Evolutionary conservation across 1,139 yeast genomes (phyloP), one percentile per base, ranked within the genome.

Genomic region (Wickerhamiella pararugosa): DNA sequence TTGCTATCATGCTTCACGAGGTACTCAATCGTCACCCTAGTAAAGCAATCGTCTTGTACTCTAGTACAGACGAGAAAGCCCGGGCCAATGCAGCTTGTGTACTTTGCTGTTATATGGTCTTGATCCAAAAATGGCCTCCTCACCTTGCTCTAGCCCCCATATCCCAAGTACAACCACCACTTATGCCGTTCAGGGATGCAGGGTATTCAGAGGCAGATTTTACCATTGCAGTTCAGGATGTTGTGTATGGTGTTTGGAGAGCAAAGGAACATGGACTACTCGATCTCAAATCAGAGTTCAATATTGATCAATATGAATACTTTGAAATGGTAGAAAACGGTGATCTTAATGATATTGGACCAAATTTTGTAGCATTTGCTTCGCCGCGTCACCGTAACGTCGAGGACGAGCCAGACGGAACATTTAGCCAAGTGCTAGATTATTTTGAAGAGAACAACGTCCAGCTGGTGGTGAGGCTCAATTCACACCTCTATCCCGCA

Each of bases 101-200:
- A 49, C 67, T 90, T 44, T 83, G 95, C 51, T 84, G 97, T 55
- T 90, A 90, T 61, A 86, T 90, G 97, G 78, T 90, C 0, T 65
- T 90, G 47, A 87, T 90, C 11, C 98, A 90, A 59, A 79, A 87
- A 15, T 90, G 98, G 98, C 86, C 96, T 1, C 98, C 98, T 0
- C 98, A 90, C 60, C 90, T 90, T 60, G 98, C 90, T 0, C 66
- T 90, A 49, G 96, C 93, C 49, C 98, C 98, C 1, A 73, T 90
- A 43, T 76, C 93, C 3, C 97, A 90, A 59, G 76, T 80, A 4
- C 90, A 81, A 40, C 96, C 95, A 1, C 96, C 98, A 2, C 79
- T 87, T 53, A 87, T 81, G 78, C 79, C 90, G 1, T 90, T 87
- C 60, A 70, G 98, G 58, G 98, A 90, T 60, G 98, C 98, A 0